Evolutionary conservation across 75 land plant species (phyloP).

Genomic region (Selaginella tamariscina): DNA sequence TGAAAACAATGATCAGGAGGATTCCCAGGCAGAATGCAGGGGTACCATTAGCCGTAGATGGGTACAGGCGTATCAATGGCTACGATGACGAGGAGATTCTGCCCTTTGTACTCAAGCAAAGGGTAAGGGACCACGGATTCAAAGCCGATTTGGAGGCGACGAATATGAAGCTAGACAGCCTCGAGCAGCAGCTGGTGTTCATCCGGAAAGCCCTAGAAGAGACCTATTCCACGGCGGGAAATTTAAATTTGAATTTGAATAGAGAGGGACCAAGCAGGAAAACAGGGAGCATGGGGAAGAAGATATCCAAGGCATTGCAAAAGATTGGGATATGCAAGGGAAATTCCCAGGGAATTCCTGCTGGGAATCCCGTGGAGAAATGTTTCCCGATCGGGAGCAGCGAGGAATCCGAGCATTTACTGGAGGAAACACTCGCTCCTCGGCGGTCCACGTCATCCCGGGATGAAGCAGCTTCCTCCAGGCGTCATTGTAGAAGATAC

Average conservation of each 20-base stretch:
- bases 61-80: not conserved
- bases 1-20: not conserved
- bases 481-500: too few species aligned
- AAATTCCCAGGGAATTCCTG: not conserved
- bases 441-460: not conserved
- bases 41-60: not conserved
- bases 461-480: not conserved
- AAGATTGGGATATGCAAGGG: slow-evolving; percentile 7
- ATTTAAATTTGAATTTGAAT: too few species aligned
- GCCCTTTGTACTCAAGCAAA: not conserved
- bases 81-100: not conserved
- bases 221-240: not conserved
- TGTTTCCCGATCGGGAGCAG: not conserved
- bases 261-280: too few species aligned
- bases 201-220: slow-evolving; percentile 5
- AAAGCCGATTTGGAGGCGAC: slow-evolving; percentile 2
- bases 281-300: not conserved
- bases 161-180: not conserved
- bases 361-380: not conserved
- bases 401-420: not conserved
- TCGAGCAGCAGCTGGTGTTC: slow-evolving; percentile 5
- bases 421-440: not conserved
- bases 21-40: not conserved
- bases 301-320: not conserved
- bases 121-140: not conserved